phyloP scores from a whole-genome alignment of 805 yeast species.

The Wickerhamiella australiensis region DNA sequence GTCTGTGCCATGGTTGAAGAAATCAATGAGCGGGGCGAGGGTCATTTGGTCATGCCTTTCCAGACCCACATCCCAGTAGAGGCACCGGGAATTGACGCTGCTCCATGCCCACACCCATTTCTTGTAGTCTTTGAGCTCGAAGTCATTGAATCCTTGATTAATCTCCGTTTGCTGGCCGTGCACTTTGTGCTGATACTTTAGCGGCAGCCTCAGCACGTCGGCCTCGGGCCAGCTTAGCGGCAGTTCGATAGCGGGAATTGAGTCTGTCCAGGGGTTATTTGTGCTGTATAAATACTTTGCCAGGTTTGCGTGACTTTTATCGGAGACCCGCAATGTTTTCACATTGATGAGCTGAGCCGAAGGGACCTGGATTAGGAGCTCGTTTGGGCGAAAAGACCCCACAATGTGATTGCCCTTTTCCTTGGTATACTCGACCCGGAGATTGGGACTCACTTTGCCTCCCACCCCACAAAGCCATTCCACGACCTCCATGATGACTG shows the following conservation, averaged over 20 bases:
- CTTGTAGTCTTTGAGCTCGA: background rate
- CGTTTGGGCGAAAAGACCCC: background rate
- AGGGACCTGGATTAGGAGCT: slow-evolving; percentile 7
- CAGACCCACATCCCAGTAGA: slow-evolving; percentile 58
- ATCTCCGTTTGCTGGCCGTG: slow-evolving; percentile 16
- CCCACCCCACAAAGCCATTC: slow-evolving; percentile 5
- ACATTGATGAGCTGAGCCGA: background rate
- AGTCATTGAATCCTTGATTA: background rate
- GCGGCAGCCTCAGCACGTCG: slow-evolving; percentile 18
- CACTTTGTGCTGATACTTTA: slow-evolving; percentile 15
- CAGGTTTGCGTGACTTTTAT: background rate
- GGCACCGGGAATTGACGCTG: slow-evolving; percentile 82
- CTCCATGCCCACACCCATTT: slow-evolving; percentile 62
- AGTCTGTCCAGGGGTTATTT: background rate
- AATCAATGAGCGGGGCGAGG: slow-evolving; percentile 84
- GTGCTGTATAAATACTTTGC: slow-evolving; percentile 2
- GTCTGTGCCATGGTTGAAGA: slow-evolving; percentile 53
- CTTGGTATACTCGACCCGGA: background rate
- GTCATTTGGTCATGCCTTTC: slow-evolving; percentile 62
- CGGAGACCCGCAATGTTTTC: background rate
- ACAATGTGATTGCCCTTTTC: slow-evolving; percentile 1
- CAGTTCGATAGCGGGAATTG: background rate
- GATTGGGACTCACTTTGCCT: background rate
- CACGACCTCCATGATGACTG: slow-evolving; percentile 1
- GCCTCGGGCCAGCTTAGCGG: slow-evolving; percentile 35